Evolutionary conservation across 768 basidiomycete species (phyloP).

Genomic region (Strobilomyces dryophilus): DNA sequence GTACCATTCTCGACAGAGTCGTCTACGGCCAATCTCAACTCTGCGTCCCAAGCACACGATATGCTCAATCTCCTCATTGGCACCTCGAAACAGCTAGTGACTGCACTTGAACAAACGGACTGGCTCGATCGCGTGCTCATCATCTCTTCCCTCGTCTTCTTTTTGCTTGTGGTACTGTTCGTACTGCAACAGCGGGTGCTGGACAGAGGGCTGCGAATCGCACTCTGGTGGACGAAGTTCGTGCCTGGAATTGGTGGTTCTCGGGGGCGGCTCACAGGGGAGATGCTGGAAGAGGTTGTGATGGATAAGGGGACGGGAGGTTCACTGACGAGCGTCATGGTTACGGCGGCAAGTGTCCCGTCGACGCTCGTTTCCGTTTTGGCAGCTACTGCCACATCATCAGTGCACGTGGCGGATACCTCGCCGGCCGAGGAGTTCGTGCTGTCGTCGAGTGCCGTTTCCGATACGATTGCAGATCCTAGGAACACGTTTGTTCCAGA

Average conservation of each 20-base stretch:
- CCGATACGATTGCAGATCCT: background rate
- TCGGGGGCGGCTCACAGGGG: background rate
- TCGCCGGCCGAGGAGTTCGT: background rate
- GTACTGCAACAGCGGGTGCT: constrained; percentile 86
- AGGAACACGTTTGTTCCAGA: constrained; percentile 1
- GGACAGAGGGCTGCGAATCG: constrained; percentile 72
- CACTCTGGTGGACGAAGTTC: constrained; percentile 86
- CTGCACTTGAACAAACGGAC: constrained; percentile 85
- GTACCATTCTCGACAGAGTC: constrained; percentile 44
- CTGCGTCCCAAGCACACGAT: constrained; percentile 76
- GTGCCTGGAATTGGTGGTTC: constrained; percentile 38
- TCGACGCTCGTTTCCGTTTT: constrained; percentile 13
- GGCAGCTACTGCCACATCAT: constrained; percentile 1
- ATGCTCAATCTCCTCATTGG: constrained; percentile 64
- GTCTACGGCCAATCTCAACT: constrained; percentile 72
- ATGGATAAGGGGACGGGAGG: background rate
- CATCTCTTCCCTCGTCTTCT: constrained; percentile 74
- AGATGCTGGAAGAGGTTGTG: constrained; percentile 7
- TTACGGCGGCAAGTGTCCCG: background rate
- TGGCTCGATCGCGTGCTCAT: constrained; percentile 90
- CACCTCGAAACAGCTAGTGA: constrained; percentile 82
- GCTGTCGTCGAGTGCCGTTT: background rate
- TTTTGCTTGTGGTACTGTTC: constrained; percentile 77
- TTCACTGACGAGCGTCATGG: constrained; percentile 8
- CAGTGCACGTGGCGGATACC: background rate